These are phyloP conservation scores for Calonectria hawksworthii DNA, from an alignment of 2,329 filamentous ascomycete genomes.

Conservation along the genomic window DNA sequence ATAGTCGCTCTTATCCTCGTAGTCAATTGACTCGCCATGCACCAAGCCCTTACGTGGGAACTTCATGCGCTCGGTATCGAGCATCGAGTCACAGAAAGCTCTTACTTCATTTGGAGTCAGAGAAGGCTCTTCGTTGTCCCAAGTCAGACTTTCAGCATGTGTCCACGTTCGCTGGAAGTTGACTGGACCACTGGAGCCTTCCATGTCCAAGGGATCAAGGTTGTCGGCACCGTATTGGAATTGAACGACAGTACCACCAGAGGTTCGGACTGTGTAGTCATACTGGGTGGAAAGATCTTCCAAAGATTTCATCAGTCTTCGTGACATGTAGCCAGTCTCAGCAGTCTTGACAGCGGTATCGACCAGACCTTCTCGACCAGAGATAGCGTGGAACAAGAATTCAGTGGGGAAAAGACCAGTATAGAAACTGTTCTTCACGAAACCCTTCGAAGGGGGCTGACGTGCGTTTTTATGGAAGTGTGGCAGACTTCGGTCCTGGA, in stretches of 20 bases:
- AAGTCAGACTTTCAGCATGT: conserved; percentile 82
- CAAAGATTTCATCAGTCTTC: conserved; percentile 96
- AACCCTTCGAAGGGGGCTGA: conserved; percentile 95
- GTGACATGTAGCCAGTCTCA: conserved; percentile 99
- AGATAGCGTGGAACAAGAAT: conserved; percentile 98
- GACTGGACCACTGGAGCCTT: conserved; percentile 91
- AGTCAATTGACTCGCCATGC: conserved; percentile 73
- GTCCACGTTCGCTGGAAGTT: conserved; percentile 93
- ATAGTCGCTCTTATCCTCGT: conserved; percentile 77
- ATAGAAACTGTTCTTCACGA: conserved; percentile 98
- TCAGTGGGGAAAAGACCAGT: conserved; percentile 90
- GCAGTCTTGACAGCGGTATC: conserved; percentile 99
- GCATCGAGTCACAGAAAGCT: conserved; percentile 74
- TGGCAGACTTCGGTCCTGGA: conserved; percentile 93
- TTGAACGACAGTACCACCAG: conserved; percentile 89
- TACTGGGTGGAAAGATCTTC: conserved; percentile 96
- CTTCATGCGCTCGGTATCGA: conserved; percentile 73
- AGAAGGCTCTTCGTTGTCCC: conserved; percentile 81
- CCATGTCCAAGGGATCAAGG: conserved; percentile 97
- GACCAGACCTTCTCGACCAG: conserved; percentile 96
- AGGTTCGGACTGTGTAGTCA: conserved; percentile 94
- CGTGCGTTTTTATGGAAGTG: conserved; percentile 96
- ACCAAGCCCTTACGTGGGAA: conserved; percentile 75
- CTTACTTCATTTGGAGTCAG: conserved; percentile 82
- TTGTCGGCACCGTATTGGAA: conserved; percentile 98